Evolutionary conservation across 1,284 basidiomycete species (phyloP).

Genomic region (Pseudozyma tsukubaensis): DNA sequence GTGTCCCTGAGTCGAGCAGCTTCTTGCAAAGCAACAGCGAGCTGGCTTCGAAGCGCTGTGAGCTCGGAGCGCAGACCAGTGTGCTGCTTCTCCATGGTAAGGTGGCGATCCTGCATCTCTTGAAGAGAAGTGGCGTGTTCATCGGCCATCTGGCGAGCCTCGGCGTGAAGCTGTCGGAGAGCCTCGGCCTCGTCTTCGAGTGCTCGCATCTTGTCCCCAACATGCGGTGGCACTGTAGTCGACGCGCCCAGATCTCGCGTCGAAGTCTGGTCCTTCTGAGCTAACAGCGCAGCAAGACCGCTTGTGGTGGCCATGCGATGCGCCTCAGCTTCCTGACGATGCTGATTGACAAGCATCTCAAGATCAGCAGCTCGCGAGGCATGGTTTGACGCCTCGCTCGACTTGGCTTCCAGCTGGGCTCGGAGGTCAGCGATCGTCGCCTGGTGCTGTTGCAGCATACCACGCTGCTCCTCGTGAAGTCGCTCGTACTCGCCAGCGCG

Average conservation of each 20-base stretch:
- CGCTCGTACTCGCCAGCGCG: conserved; percentile 85
- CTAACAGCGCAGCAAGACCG: conserved; percentile 61
- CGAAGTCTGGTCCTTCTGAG: conserved; percentile 48
- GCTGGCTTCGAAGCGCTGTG: conserved; percentile 80
- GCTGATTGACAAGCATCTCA: conserved; percentile 77
- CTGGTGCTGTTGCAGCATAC: conserved; percentile 61
- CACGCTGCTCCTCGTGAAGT: conserved; percentile 72
- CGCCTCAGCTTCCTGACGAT: conserved; percentile 62
- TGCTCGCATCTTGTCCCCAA: conserved; percentile 60
- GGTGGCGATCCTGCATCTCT: conserved; percentile 77
- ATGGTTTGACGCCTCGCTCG: conserved; percentile 69
- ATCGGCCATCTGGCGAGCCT: conserved; percentile 69
- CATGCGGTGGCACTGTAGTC: conserved; percentile 44
- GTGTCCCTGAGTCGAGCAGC: conserved; percentile 75
- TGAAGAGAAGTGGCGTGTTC: conserved; percentile 71
- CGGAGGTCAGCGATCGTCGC: conserved; percentile 80
- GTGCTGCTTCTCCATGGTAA: conserved; percentile 78
- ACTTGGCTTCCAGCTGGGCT: conserved; percentile 76
- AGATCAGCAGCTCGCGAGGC: conserved; percentile 80
- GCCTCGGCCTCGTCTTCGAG: conserved; percentile 62
- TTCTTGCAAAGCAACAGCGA: conserved; percentile 80
- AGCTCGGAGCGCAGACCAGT: conserved; percentile 81
- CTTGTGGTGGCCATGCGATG: conserved; percentile 62
- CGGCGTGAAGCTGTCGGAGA: conserved; percentile 62
- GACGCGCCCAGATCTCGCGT: conserved; percentile 39